Evolutionary conservation across 140 eudicot species (phyloP).

Genomic region (Ambrosia hybrid): DNA sequence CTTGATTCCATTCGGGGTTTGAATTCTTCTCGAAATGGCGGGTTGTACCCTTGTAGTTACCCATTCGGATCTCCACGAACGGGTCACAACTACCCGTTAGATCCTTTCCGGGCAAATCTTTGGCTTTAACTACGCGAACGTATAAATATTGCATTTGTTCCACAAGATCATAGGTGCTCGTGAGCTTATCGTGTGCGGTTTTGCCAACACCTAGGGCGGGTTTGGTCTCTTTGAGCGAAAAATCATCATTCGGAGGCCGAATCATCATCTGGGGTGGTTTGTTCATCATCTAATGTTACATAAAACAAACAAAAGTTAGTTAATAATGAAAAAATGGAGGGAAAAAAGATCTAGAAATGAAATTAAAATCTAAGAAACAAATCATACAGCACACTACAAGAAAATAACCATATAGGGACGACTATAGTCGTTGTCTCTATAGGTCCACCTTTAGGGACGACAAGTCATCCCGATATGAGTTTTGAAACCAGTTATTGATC

Average conservation of each 20-base stretch:
- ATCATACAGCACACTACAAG: neutral
- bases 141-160: conserved; percentile 59
- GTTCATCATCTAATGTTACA: conserved; percentile 32
- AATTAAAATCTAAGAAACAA: neutral
- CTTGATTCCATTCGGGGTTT: conserved; percentile 51
- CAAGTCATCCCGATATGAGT: neutral
- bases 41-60: conserved; percentile 56
- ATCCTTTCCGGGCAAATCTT: conserved; percentile 40
- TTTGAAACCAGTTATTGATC: neutral
- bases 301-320: neutral
- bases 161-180: conserved; percentile 56
- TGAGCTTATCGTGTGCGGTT: conserved; percentile 46
- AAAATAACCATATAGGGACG: too few species aligned
- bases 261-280: conserved; percentile 37
- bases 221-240: conserved; percentile 55
- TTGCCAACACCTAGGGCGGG: conserved; percentile 53
- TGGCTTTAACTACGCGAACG: conserved; percentile 55
- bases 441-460: too few species aligned
- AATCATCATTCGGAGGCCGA: conserved; percentile 46
- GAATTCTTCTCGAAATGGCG: conserved; percentile 51
- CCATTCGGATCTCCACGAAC: conserved; percentile 32
- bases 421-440: too few species aligned
- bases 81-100: conserved; percentile 56
- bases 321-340: neutral
- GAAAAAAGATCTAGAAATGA: too few species aligned